These are phyloP conservation scores for Sisymbrium irio DNA, from an alignment of 345 rosid species.

Conservation along the genomic window DNA sequence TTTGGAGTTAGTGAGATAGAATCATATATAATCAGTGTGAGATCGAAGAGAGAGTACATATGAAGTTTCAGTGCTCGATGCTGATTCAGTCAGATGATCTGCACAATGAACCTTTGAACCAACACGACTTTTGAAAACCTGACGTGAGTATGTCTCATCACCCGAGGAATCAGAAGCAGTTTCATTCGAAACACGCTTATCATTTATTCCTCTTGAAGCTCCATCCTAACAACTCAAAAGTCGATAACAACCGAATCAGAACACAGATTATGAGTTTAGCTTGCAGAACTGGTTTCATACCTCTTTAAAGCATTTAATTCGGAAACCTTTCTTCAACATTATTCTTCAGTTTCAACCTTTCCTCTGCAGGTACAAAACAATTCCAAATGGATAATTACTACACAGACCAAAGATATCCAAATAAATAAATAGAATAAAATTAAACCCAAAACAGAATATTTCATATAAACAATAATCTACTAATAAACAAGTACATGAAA, in stretches of 20 bases:
- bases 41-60: background rate
- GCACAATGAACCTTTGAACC: constrained; percentile 25
- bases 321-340: constrained; percentile 13
- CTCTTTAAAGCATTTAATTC: background rate
- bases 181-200: background rate
- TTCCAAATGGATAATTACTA: background rate
- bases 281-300: background rate
- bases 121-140: constrained; percentile 33
- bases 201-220: background rate
- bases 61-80: constrained; percentile 50
- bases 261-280: background rate
- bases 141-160: constrained; percentile 51
- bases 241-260: background rate
- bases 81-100: constrained; percentile 49
- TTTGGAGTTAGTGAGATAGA: constrained; percentile 7
- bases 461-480: background rate
- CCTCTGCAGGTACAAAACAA: background rate
- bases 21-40: constrained; percentile 23
- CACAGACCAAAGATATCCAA: background rate
- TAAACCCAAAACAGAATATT: background rate
- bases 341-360: background rate
- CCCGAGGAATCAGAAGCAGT: constrained; percentile 38
- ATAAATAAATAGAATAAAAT: background rate
- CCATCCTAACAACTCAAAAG: constrained; percentile 10
- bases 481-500: too few relatives aligned